A percentile compares a stretch with the other conserved stretches of the same genome.
Evolutionary conservation across 2,329 filamentous ascomycete genomes (phyloP).

Genomic region (Diplodia seriata): DNA sequence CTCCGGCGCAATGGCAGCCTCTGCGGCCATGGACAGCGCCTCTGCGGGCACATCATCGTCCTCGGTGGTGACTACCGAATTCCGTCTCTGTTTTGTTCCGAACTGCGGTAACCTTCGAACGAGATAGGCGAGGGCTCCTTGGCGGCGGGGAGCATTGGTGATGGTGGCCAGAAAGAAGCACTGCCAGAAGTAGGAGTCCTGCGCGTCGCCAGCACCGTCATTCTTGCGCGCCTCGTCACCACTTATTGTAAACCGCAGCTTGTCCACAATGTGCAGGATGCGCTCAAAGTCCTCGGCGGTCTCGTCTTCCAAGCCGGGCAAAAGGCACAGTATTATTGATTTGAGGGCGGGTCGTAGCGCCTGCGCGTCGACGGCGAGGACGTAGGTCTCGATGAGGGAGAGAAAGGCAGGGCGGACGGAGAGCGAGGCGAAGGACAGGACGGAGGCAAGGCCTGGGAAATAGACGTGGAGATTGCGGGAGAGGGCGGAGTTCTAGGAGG

Average conservation of each 20-base stretch:
- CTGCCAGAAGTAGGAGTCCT: slow-evolving; percentile 96
- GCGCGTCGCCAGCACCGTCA: slow-evolving; percentile 49
- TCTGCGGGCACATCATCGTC: slow-evolving; percentile 12
- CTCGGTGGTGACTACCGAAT: slow-evolving; percentile 30
- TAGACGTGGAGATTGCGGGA: slow-evolving; percentile 85
- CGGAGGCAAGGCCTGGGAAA: slow-evolving; percentile 85
- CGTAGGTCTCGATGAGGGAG: slow-evolving; percentile 79
- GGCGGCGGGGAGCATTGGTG: slow-evolving; percentile 82
- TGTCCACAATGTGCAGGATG: slow-evolving; percentile 78
- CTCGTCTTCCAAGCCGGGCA: slow-evolving; percentile 93
- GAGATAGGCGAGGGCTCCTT: slow-evolving; percentile 87
- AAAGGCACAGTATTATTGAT: slow-evolving; percentile 83
- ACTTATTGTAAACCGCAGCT: slow-evolving; percentile 66
- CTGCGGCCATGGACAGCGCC: slow-evolving; percentile 58
- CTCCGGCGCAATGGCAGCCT: slow-evolving; percentile 83
- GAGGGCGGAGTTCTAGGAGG: slow-evolving; percentile 66
- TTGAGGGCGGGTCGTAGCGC: slow-evolving; percentile 87
- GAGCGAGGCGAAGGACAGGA: slow-evolving; percentile 92
- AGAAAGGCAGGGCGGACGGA: slow-evolving; percentile 87
- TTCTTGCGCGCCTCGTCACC: slow-evolving; percentile 60
- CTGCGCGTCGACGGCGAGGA: slow-evolving; percentile 73
- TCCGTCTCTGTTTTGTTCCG: slow-evolving; percentile 35
- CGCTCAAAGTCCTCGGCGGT: slow-evolving; percentile 96
- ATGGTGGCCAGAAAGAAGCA: slow-evolving; percentile 94
- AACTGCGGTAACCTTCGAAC: slow-evolving; percentile 78